Evolutionary conservation across 805 yeast genomes (phyloP).

Genomic region (Myxozyma sirexii): DNA sequence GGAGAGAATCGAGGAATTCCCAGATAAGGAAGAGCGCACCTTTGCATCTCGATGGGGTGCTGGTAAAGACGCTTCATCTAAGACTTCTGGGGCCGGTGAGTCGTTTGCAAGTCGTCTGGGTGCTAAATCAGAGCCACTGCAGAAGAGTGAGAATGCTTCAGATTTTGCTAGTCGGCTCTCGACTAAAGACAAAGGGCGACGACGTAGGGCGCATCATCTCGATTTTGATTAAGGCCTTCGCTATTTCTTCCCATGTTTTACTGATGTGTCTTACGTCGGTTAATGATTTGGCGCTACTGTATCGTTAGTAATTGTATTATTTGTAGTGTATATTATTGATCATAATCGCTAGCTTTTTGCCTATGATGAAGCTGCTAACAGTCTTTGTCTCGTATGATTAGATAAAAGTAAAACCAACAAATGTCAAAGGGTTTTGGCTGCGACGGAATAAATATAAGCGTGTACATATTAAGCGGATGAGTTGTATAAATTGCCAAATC

Average conservation of each 20-base stretch:
- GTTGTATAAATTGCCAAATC: too few species aligned
- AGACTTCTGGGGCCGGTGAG: neutral
- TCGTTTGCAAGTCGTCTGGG: constrained; percentile 2
- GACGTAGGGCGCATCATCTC: constrained; percentile 31
- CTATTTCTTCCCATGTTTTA: neutral
- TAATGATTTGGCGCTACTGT: too few species aligned
- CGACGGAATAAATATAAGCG: too few species aligned
- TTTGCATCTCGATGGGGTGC: neutral
- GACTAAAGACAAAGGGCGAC: neutral
- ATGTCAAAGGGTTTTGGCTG: too few species aligned
- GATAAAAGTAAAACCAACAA: too few species aligned
- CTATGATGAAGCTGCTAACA: too few species aligned
- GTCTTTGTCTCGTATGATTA: too few species aligned
- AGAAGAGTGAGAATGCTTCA: neutral
- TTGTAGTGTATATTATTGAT: neutral
- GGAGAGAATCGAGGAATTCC: neutral
- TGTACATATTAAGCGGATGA: too few species aligned
- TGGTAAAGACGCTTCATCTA: neutral
- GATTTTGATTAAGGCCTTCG: constrained; percentile 19
- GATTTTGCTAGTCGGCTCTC: constrained; percentile 13
- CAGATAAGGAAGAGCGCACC: neutral
- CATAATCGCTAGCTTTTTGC: too few species aligned
- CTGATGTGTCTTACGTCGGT: too few species aligned
- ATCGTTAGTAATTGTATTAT: too few species aligned
- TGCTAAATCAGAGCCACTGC: neutral